phyloP scores from a whole-genome alignment of 2,329 filamentous ascomycete species.

The Diaporthe ilicicola region DNA sequence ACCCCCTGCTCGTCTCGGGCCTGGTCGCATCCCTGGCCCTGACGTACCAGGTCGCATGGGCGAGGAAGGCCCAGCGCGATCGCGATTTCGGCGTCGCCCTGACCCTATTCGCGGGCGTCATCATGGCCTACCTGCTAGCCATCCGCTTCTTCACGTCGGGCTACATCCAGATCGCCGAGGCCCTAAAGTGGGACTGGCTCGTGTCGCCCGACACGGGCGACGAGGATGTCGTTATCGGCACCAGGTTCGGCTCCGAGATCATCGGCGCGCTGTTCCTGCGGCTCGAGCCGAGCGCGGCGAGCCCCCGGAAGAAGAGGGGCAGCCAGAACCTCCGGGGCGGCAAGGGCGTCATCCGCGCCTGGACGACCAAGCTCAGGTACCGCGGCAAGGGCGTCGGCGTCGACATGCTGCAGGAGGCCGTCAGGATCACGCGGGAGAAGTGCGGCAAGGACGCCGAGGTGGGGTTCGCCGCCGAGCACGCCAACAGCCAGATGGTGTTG shows the following conservation, averaged over 20 bases:
- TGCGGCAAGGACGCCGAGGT: conserved; percentile 74
- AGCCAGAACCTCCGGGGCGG: conserved; percentile 60
- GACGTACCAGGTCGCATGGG: conserved; percentile 57
- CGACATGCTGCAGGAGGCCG: conserved; percentile 77
- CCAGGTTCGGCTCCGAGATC: conserved; percentile 72
- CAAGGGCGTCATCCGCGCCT: conserved; percentile 78
- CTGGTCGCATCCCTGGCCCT: conserved; percentile 54
- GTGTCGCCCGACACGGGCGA: conserved; percentile 48
- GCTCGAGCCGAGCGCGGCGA: conserved; percentile 57
- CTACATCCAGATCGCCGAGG: conserved; percentile 72
- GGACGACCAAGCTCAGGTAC: conserved; percentile 78
- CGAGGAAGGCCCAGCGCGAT: conserved; percentile 42
- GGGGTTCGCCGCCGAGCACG: conserved; percentile 80
- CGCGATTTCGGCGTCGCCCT: conserved; percentile 63
- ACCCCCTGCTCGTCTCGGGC: conserved; percentile 63
- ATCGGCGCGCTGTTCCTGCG: conserved; percentile 77
- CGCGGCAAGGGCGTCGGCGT: conserved; percentile 76
- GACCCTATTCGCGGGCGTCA: conserved; percentile 66
- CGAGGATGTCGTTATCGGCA: conserved; percentile 69
- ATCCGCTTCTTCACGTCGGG: conserved; percentile 67
- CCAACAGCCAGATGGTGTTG: conserved; percentile 73
- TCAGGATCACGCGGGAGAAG: conserved; percentile 71
- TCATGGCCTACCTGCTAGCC: conserved; percentile 69
- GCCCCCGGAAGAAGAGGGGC: conserved; percentile 46
- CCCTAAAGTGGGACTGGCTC: conserved; percentile 70